phyloP scores from a whole-genome alignment of 1,284 basidiomycete species.

The Baeospora myosura region DNA sequence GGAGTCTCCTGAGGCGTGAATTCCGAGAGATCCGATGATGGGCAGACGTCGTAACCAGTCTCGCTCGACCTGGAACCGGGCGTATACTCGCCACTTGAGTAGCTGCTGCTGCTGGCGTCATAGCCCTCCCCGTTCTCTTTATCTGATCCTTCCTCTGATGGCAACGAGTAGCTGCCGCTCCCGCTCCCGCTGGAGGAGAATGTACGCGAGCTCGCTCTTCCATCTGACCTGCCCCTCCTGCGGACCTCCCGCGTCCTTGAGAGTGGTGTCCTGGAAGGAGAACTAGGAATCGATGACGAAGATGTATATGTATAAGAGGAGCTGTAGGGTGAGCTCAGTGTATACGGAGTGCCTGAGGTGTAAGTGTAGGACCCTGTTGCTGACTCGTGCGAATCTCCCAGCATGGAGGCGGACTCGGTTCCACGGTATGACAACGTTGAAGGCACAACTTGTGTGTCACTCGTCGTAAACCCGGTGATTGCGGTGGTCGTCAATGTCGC shows the following conservation, averaged over 20 bases:
- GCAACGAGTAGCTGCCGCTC: conserved; percentile 9
- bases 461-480: conserved; percentile 27
- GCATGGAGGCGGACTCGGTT: conserved; percentile 46
- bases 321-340: conserved; percentile 20
- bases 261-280: conserved; percentile 27
- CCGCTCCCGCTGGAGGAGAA: conserved; percentile 25
- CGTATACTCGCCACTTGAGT: conserved; percentile 15
- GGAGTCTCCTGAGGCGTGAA: conserved; percentile 23
- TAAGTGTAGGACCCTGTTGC: conserved; percentile 22
- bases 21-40: conserved; percentile 39
- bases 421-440: conserved; percentile 52
- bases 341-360: conserved; percentile 22
- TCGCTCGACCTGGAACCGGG: conserved; percentile 29
- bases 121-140: conserved; percentile 17
- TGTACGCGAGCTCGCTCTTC: conserved; percentile 30
- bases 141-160: conserved; percentile 16
- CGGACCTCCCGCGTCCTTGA: conserved; percentile 54
- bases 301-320: conserved; percentile 7
- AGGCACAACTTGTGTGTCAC: conserved; percentile 39
- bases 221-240: conserved; percentile 31
- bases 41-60: conserved; percentile 43
- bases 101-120: conserved; percentile 18
- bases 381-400: conserved; percentile 48
- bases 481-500: conserved; percentile 4
- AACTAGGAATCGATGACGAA: conserved; percentile 18